These are phyloP conservation scores for Steccherinum ochraceum DNA, from an alignment of 768 basidiomycete genomes.

Conservation along the genomic window DNA sequence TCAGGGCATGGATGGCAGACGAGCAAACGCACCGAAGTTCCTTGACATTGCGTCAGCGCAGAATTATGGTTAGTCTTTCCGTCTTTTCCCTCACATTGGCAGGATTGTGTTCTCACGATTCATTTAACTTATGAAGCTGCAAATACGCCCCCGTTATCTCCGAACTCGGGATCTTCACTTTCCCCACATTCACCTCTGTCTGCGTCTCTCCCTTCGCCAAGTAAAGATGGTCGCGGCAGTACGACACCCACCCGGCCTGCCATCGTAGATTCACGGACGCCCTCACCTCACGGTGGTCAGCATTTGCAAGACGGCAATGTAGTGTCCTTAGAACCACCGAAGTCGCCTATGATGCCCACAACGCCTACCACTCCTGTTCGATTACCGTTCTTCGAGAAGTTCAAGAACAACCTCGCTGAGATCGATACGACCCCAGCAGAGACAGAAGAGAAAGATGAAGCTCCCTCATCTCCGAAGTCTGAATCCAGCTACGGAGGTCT, in stretches of 20 bases:
- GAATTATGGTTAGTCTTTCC: conserved; percentile 16
- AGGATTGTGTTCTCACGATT: conserved; percentile 1
- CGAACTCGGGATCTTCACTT: conserved; percentile 18
- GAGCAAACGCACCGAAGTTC: conserved; percentile 26
- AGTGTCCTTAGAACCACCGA: conserved; percentile 17
- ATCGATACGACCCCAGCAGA: conserved; percentile 10
- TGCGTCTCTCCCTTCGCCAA: conserved; percentile 12
- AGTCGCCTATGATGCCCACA: conserved; percentile 14
- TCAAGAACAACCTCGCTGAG: conserved; percentile 29
- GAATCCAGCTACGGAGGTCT: conserved; percentile 27
- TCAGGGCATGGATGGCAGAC: conserved; percentile 24
- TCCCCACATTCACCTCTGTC: conserved; percentile 22
- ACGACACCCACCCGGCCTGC: conserved; percentile 14
- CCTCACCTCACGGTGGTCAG: conserved; percentile 12
- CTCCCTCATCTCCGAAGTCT: conserved; percentile 16
- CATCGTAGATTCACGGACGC: conserved; percentile 11
- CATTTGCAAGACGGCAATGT: conserved; percentile 13
- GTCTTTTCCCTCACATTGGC: neutral
- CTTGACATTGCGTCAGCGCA: conserved; percentile 23
- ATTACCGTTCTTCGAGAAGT: conserved; percentile 55
- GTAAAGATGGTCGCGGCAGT: conserved; percentile 7
- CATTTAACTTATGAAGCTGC: conserved; percentile 6
- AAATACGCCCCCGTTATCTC: conserved; percentile 23
- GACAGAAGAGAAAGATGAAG: conserved; percentile 11
- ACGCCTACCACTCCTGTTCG: conserved; percentile 19